Evolutionary conservation across 1,284 basidiomycete genomes (phyloP), one percentile per base, ranked within the genome.

Genomic region (Puccinia polysora): DNA sequence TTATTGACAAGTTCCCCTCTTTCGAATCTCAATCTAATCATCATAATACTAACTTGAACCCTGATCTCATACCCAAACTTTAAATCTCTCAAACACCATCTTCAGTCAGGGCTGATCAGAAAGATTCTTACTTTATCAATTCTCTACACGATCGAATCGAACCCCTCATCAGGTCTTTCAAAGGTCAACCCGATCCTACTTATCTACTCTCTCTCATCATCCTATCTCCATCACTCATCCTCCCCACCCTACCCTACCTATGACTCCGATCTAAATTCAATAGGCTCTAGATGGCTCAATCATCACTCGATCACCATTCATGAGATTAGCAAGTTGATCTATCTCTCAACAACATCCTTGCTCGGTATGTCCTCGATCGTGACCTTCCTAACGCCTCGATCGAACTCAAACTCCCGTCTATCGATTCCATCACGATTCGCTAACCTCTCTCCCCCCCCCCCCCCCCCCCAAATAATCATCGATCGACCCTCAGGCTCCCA

Each of bases 401-500:
- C 34, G 4, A 25, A 25, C 34, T 43, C 28, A 2, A 23, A 18
- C 23, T 32, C 14, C 34, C 60, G n/a, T 38, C 10, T n/a, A 18
- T 8, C n/a, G 15, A 56, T 15, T 32, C 32, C 5, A 25, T 18
- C 8, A 40, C 14, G n/a, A n/a, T n/a, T n/a, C n/a, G n/a, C n/a
- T n/a, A n/a, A n/a, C n/a, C n/a, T n/a, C n/a, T n/a, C n/a, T n/a
- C n/a, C n/a, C n/a, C n/a, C n/a, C n/a, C n/a, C n/a, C n/a, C n/a
- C n/a, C n/a, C n/a, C n/a, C n/a, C n/a, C n/a, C n/a, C n/a, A n/a
- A n/a, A n/a, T n/a, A n/a, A n/a, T n/a, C n/a, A n/a, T n/a, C n/a
- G n/a, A n/a, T n/a, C n/a, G 7, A 20, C 10, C 30, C 1, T 52
- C 75, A 75, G 81, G 80, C 2, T 77, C 79, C 1, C 81, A 81